Evolutionary conservation across 192 early-diverging fungal species (phyloP).

Genomic region (Geranomyces variabilis): DNA sequence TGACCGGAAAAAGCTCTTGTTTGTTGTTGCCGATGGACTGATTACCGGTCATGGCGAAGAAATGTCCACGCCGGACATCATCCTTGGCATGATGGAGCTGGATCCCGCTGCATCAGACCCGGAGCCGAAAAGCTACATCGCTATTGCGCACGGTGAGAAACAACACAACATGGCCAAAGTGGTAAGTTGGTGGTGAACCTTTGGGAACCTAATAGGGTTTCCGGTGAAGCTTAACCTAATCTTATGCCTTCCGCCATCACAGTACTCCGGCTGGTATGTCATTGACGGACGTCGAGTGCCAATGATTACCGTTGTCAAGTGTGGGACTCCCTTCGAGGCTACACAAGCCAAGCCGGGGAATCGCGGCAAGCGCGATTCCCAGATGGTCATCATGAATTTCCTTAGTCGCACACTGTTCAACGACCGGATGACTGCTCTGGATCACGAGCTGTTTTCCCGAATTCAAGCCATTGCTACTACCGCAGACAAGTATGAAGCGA

Average conservation of each 20-base stretch:
- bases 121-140: slow-evolving; percentile 56
- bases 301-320: slow-evolving; percentile 53
- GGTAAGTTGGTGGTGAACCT: slow-evolving; percentile 35
- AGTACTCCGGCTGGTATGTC: slow-evolving; percentile 46
- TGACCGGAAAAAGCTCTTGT: slow-evolving; percentile 85
- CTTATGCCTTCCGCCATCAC: background rate
- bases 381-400: slow-evolving; percentile 94
- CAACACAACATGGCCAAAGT: slow-evolving; percentile 91
- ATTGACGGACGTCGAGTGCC: slow-evolving; percentile 42
- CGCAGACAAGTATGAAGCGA: slow-evolving; percentile 66
- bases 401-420: slow-evolving; percentile 77
- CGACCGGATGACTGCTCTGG: slow-evolving; percentile 88
- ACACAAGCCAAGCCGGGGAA: slow-evolving; percentile 47
- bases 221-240: too few relatives aligned
- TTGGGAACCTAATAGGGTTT: too few relatives aligned
- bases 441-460: slow-evolving; percentile 85
- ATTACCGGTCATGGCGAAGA: slow-evolving; percentile 96
- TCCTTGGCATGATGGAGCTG: slow-evolving; percentile 63
- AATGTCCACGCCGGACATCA: slow-evolving; percentile 87
- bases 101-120: slow-evolving; percentile 36
- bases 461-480: slow-evolving; percentile 77
- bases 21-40: slow-evolving; percentile 82
- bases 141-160: slow-evolving; percentile 88
- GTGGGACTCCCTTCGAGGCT: slow-evolving; percentile 41
- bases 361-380: slow-evolving; percentile 95